Conservation (phyloP, 2,329 filamentous ascomycete genomes). For the Microascus cirrosus region DNA sequence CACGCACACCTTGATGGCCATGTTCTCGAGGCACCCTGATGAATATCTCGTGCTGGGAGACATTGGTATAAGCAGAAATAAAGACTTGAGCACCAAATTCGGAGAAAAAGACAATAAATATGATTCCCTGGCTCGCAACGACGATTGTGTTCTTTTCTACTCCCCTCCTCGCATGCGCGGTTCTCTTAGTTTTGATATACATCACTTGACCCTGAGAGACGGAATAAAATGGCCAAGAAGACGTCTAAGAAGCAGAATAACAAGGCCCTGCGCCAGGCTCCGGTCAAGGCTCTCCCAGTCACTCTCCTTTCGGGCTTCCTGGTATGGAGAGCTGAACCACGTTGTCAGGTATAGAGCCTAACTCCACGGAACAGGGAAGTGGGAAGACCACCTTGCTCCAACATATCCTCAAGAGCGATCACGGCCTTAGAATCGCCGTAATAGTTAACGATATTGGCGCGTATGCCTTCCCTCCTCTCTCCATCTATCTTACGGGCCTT, state of each 20-base stretch:
- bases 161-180: background rate
- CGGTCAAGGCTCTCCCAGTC: slow-evolving; percentile 33
- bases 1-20: background rate
- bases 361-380: slow-evolving; percentile 35
- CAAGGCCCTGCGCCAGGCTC: background rate
- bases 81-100: background rate
- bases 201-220: background rate
- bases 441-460: slow-evolving; percentile 64
- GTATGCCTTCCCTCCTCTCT: slow-evolving; percentile 16
- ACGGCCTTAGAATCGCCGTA: slow-evolving; percentile 58
- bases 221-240: background rate
- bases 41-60: background rate
- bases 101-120: background rate
- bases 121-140: background rate
- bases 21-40: background rate
- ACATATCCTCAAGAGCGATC: slow-evolving; percentile 55
- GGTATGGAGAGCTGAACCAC: slow-evolving; percentile 17
- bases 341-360: background rate
- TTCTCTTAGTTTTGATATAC: background rate
- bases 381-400: slow-evolving; percentile 63
- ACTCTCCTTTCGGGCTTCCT: slow-evolving; percentile 51
- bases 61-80: background rate
- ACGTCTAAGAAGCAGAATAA: background rate
- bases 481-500: accelerated
- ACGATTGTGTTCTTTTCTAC: background rate